Conservation (phyloP, 805 yeast species). For the Schwanniomyces polymorphus region DNA sequence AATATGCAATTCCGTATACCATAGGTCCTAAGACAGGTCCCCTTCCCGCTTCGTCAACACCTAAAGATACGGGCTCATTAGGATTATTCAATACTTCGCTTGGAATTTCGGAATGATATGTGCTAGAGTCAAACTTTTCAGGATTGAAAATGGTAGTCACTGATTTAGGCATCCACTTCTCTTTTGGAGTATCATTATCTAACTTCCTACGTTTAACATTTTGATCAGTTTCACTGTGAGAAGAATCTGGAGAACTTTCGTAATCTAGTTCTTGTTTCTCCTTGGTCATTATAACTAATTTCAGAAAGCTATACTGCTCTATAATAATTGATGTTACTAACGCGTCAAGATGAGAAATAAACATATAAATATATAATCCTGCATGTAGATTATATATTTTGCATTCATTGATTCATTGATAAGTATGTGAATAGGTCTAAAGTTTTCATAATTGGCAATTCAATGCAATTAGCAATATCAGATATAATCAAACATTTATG, state of each 20-base stretch:
- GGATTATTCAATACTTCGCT: conserved; percentile 26
- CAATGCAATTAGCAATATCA: too few relatives aligned
- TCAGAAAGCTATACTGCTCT: too few relatives aligned
- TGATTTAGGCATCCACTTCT: conserved; percentile 35
- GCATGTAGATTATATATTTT: too few relatives aligned
- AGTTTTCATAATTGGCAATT: too few relatives aligned
- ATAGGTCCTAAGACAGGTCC: conserved; percentile 98
- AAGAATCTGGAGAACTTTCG: neutral
- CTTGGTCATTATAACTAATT: neutral
- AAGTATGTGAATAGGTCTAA: too few relatives aligned
- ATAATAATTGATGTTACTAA: too few relatives aligned
- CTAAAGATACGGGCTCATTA: conserved; percentile 55
- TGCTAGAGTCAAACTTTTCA: conserved; percentile 37
- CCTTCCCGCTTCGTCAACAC: conserved; percentile 98
- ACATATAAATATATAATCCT: too few relatives aligned
- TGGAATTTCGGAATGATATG: conserved; percentile 56
- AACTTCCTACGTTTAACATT: neutral
- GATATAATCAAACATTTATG: too few relatives aligned
- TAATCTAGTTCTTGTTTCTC: neutral
- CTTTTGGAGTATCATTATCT: neutral
- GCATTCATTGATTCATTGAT: too few relatives aligned
- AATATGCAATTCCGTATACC: conserved; percentile 92
- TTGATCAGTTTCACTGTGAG: neutral
- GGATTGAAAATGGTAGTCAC: conserved; percentile 26
- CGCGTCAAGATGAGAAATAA: too few relatives aligned